Percentiles rank a stretch among this genome's conserved stretches.
phyloP scores from a whole-genome alignment of 2,329 filamentous ascomycete species.

The Colletotrichum euphorbiae region DNA sequence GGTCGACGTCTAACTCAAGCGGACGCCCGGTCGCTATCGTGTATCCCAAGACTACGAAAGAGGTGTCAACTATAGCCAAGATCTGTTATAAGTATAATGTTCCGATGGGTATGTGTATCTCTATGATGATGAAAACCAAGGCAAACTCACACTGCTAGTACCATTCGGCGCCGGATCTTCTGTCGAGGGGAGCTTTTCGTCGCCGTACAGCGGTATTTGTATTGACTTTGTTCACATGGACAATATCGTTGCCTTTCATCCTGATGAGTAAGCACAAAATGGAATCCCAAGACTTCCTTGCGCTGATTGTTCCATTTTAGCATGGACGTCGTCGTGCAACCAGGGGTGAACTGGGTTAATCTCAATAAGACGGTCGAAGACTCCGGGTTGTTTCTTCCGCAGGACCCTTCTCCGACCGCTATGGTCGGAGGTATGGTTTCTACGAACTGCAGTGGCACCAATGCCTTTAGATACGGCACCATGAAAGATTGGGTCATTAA shows the following conservation, averaged over 20 bases:
- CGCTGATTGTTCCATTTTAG: background rate
- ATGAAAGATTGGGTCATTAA: constrained; percentile 84
- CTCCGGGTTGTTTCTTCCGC: constrained; percentile 74
- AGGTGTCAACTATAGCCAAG: constrained; percentile 72
- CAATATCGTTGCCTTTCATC: constrained; percentile 71
- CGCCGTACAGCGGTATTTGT: constrained; percentile 74
- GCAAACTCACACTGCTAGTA: constrained; percentile 45
- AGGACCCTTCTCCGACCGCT: constrained; percentile 74
- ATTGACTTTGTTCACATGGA: constrained; percentile 79
- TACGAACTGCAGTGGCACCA: constrained; percentile 74
- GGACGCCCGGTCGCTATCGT: constrained; percentile 73
- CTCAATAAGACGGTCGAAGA: constrained; percentile 73
- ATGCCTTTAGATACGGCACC: constrained; percentile 74
- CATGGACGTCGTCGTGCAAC: constrained; percentile 79
- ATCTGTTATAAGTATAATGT: constrained; percentile 72
- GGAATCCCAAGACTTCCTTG: no score
- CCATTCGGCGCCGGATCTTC: constrained; percentile 80
- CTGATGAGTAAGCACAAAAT: constrained; percentile 58
- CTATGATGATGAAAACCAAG: background rate
- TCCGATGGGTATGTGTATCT: constrained; percentile 64
- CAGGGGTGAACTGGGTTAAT: constrained; percentile 75
- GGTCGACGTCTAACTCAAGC: constrained; percentile 75
- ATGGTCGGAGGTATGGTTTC: constrained; percentile 71
- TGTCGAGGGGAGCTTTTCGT: constrained; percentile 77
- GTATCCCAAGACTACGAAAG: constrained; percentile 72